Conservation (phyloP, 768 basidiomycete species). For the Xerocomus spinulosus region DNA sequence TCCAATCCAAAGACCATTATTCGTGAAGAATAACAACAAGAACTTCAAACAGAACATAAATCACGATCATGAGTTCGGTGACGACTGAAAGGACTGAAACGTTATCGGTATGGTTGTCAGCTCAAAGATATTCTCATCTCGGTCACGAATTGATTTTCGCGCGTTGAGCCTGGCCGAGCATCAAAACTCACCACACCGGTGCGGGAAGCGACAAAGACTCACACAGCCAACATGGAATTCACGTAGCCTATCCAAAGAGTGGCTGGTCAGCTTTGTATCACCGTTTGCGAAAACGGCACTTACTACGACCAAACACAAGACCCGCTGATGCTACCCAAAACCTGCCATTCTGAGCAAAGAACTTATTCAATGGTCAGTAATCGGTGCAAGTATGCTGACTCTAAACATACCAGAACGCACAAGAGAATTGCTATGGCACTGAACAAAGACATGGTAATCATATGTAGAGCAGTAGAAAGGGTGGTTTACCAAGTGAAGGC, state of each 20-base stretch:
- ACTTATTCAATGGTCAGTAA: not conserved
- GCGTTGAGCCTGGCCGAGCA: constrained; percentile 8
- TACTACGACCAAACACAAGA: constrained; percentile 2
- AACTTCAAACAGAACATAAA: too few relatives aligned
- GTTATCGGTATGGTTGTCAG: not conserved
- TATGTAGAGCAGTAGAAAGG: not conserved
- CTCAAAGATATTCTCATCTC: not conserved
- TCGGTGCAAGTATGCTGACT: not conserved
- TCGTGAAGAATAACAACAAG: too few relatives aligned
- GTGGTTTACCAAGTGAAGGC: constrained; percentile 9
- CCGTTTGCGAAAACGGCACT: not conserved
- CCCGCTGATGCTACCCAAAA: constrained; percentile 1
- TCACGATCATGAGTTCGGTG: too few relatives aligned
- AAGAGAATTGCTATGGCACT: not conserved
- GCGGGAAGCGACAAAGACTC: not conserved
- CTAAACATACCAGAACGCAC: constrained; percentile 6
- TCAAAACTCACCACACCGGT: not conserved
- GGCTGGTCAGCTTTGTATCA: not conserved
- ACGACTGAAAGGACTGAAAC: too few relatives aligned
- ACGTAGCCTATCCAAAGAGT: constrained; percentile 5
- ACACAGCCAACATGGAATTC: constrained; percentile 15
- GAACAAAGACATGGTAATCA: not conserved
- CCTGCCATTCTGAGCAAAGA: not conserved
- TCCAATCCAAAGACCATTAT: too few relatives aligned
- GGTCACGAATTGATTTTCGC: constrained; percentile 9